Base-by-base conservation (phyloP, 441 rosid genomes). In the Pelargonium myrrhifolium region DNA sequence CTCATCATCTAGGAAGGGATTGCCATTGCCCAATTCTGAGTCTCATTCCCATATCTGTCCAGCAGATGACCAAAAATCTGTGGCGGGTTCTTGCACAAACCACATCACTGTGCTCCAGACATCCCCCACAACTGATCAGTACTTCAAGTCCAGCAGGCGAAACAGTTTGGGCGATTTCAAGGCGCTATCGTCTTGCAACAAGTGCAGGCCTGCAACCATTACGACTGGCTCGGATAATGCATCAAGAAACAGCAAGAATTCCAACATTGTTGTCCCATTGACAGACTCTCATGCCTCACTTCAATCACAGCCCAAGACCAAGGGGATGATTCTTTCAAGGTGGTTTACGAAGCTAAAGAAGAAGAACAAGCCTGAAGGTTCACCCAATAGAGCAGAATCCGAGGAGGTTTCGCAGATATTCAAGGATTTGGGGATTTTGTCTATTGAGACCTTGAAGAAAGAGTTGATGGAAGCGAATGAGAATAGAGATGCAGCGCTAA, bases 221-320 rank as follows among this genome's bases (percentile, higher is more conserved):
- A n/a, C n/a, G n/a, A n/a, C n/a, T n/a, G n/a, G n/a, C n/a, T n/a
- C n/a, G n/a, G 82, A 77, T 18, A 47, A 47, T 37, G 71, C 72
- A 21, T 51, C 43, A 20, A 79, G 77, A 77, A 80, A 69, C 75
- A 71, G 64, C 74, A 85, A 66, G 87, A 79, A 62, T 72, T 89
- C 96, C 3, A 93, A 89, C 71, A 82, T 75, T 9, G 85, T 87
- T 47, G 91, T 87, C 68, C 97, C 97, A n/a, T 71, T 87, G 74
- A 82, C 89, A 0, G 89, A 90, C 76, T 81, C 91, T 1, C 96
- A 84, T 28, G 84, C 89, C 0, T 71, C 84, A 0, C 70, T 76
- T 55, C 91, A 82, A 62, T 65, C 97, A 0, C 90, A 86, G 39
- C 79, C 85, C 4, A 88, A 77, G 68, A 83, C 68, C 62, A 77